Percentiles rank a stretch among this genome's conserved stretches.
phyloP scores from a whole-genome alignment of 495 filamentous ascomycete species.

The Lindgomyces ingoldianus region DNA sequence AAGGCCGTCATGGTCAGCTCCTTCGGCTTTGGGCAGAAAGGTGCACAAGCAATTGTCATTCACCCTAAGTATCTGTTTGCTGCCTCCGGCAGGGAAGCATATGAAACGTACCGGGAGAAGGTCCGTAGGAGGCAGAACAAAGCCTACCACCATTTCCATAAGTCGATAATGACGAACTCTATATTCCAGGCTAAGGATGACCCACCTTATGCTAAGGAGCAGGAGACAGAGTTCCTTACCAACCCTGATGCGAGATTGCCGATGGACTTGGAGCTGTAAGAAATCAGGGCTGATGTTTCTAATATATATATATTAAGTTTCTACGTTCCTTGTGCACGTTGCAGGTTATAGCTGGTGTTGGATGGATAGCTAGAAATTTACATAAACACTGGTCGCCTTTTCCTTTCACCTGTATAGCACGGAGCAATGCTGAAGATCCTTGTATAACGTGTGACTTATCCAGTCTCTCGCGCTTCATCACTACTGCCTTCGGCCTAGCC shows the following conservation, averaged over 20 bases:
- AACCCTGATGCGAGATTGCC: slow-evolving; percentile 90
- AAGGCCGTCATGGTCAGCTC: slow-evolving; percentile 98
- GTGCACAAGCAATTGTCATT: slow-evolving; percentile 93
- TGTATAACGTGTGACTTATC: too few relatives aligned
- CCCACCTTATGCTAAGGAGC: slow-evolving; percentile 84
- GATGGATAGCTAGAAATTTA: too few relatives aligned
- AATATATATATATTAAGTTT: too few relatives aligned
- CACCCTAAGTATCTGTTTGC: slow-evolving; percentile 96
- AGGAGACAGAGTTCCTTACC: slow-evolving; percentile 82
- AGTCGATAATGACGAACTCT: slow-evolving; percentile 92
- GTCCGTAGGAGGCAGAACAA: slow-evolving; percentile 93
- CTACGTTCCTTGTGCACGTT: too few relatives aligned
- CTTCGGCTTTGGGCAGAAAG: slow-evolving; percentile 99
- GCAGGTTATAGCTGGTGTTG: too few relatives aligned
- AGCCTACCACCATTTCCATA: slow-evolving; percentile 96
- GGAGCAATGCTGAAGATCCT: too few relatives aligned
- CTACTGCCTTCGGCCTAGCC: too few relatives aligned
- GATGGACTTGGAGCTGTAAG: slow-evolving; percentile 80
- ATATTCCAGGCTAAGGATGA: slow-evolving; percentile 94
- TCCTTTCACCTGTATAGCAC: too few relatives aligned
- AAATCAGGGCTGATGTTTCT: too few relatives aligned
- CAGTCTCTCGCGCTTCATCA: too few relatives aligned
- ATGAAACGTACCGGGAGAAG: slow-evolving; percentile 78
- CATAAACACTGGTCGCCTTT: too few relatives aligned
- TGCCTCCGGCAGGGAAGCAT: slow-evolving; percentile 83